Percentiles rank a stretch among this genome's conserved stretches.
Evolutionary conservation across 176 grass and related monocot genomes (phyloP).

Genomic region (Triticum timopheevii): DNA sequence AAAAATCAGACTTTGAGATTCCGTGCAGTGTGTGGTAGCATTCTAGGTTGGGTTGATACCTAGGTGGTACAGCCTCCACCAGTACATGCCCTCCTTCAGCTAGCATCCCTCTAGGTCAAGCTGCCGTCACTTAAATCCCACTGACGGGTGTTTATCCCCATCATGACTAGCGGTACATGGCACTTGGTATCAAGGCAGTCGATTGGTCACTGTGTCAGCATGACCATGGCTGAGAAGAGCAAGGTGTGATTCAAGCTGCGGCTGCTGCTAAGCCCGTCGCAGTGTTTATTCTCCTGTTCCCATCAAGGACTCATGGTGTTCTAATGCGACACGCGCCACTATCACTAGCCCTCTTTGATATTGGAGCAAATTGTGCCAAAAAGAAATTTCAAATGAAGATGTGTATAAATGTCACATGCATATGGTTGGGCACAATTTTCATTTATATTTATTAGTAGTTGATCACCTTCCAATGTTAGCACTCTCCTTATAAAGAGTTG

Average conservation of each 20-base stretch:
- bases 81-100: not conserved
- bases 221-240: constrained; percentile 8
- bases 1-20: not conserved
- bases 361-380: not conserved
- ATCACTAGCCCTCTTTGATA: not conserved
- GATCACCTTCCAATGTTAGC: not conserved
- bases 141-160: not conserved
- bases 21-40: not conserved
- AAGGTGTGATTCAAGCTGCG: not conserved
- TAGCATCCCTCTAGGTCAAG: not conserved
- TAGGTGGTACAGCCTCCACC: not conserved
- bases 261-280: not conserved
- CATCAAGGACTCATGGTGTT: constrained; percentile 1
- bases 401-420: not conserved
- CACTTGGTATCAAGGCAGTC: not conserved
- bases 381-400: not conserved
- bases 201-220: not conserved
- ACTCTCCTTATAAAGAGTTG: not conserved
- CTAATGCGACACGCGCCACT: not conserved
- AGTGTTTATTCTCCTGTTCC: not conserved
- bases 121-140: not conserved
- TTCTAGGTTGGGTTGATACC: not conserved
- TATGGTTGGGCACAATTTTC: not conserved
- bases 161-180: not conserved
- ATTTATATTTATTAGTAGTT: not conserved